Evolutionary conservation across 2,329 filamentous ascomycete genomes (phyloP).

Genomic region (Alternaria sp.): DNA sequence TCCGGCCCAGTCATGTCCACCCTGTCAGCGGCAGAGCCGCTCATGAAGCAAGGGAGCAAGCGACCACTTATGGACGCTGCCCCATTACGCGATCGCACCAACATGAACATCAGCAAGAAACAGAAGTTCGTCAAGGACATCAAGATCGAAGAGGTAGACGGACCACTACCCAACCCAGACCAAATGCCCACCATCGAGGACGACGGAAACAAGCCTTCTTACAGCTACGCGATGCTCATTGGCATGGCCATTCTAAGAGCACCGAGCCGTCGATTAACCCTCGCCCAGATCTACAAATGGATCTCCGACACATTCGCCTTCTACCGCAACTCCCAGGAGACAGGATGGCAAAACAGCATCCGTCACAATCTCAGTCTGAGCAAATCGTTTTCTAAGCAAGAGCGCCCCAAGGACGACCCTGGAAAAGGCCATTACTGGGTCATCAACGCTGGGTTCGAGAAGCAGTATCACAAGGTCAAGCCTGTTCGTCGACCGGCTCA

Average conservation of each 20-base stretch:
- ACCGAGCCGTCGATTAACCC: conserved; percentile 80
- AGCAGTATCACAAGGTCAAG: conserved; percentile 89
- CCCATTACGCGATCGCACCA: conserved; percentile 70
- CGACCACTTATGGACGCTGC: conserved; percentile 76
- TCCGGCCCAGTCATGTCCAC: conserved; percentile 46
- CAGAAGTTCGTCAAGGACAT: conserved; percentile 64
- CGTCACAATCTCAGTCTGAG: conserved; percentile 96
- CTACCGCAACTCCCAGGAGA: conserved; percentile 78
- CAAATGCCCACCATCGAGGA: conserved; percentile 85
- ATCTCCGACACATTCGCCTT: conserved; percentile 94
- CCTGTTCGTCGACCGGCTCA: conserved; percentile 65
- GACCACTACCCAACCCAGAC: conserved; percentile 71
- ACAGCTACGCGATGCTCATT: conserved; percentile 94
- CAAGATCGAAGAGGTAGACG: conserved; percentile 49
- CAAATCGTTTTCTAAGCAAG: conserved; percentile 95
- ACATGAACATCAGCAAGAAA: conserved; percentile 65
- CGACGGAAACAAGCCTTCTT: conserved; percentile 85
- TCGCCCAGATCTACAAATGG: conserved; percentile 98
- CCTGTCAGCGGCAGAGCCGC: conserved; percentile 38
- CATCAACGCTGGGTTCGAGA: conserved; percentile 88
- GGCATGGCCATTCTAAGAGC: conserved; percentile 96
- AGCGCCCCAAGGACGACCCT: conserved; percentile 94
- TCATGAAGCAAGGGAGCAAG: conserved; percentile 54
- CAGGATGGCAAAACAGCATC: conserved; percentile 99
- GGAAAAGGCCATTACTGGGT: conserved; percentile 98